Conservation (phyloP, 352 stramenopile species). For the Globisporangium acanthophoron region DNA sequence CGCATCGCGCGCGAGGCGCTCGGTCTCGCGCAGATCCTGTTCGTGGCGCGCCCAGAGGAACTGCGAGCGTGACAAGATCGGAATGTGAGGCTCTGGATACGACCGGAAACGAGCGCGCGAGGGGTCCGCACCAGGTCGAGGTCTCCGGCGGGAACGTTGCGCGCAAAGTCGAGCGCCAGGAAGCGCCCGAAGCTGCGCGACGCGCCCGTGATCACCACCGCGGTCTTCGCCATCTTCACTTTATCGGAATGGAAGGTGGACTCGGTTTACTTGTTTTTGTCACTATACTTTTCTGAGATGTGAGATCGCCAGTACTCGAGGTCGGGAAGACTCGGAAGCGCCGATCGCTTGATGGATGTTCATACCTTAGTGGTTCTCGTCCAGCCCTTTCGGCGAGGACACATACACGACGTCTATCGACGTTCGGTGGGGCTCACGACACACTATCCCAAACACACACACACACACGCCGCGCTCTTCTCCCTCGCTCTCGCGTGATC, state of each 20-base stretch:
- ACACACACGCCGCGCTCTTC: neutral
- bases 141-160: constrained; percentile 20
- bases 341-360: too few species aligned
- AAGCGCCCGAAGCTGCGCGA: constrained; percentile 78
- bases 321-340: too few species aligned
- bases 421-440: neutral
- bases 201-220: constrained; percentile 77
- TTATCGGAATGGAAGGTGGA: neutral
- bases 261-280: neutral
- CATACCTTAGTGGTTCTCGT: too few species aligned
- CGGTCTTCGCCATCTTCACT: constrained; percentile 2
- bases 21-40: constrained; percentile 47
- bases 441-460: neutral
- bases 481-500: neutral
- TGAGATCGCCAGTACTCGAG: too few species aligned
- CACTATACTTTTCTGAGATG: neutral
- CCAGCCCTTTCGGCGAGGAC: neutral
- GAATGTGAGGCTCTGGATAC: neutral
- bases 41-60: constrained; percentile 51
- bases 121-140: constrained; percentile 47
- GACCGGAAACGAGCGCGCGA: neutral
- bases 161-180: constrained; percentile 65
- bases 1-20: constrained; percentile 26
- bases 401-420: neutral
- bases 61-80: constrained; percentile 16